Evolutionary conservation across 2,329 filamentous ascomycete genomes (phyloP), one percentile per base, ranked within the genome.

Genomic region (Hymenoscyphus linearis): DNA sequence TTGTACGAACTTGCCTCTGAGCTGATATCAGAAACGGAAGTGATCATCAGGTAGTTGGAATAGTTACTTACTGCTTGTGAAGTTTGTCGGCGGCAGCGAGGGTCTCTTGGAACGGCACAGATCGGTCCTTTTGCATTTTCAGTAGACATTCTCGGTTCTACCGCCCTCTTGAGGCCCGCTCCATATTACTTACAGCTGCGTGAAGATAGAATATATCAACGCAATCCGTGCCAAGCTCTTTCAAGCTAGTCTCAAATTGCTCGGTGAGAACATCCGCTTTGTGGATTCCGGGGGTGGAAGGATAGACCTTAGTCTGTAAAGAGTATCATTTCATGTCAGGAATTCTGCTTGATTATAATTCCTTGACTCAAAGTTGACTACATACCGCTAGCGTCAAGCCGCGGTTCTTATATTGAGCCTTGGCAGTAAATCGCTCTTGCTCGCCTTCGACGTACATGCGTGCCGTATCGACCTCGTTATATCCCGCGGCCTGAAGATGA

Each of bases 391-490:
- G 74, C 1, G 82, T 88, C 57, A 96, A 76, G 1, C 90, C 90
- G 35, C 90, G 85, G 63, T 91, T 85, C 72, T 91, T 88, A 90
- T 90, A 96, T 57, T 82, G 82, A 2, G 89, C 86, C 66, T 90
- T 81, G 16, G 83, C 80, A 4, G 91, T 93, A 74, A 87, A 96
- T 13, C 83, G 88, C 75, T 96, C 92, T 72, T 96, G 91, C 67
- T 85, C 77, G 55, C 87, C 85, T 54, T 77, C 85, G 16, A 89
- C 78, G 69, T 96, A 96, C 61, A 84, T 72, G 27, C 90, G 84
- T 0, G 92, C 91, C 1, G 92, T 96, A 73, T 96, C 92, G 40
- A 96, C 76, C 72, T 96, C 92, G 71, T 87, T 86, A 77, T 96
- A 93, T 40, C 91, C 91, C 61, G 86, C 82, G n/a, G 80, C 77